Base-by-base conservation (phyloP, 352 stramenopile species). In the Globisporangium okanoganense region DNA sequence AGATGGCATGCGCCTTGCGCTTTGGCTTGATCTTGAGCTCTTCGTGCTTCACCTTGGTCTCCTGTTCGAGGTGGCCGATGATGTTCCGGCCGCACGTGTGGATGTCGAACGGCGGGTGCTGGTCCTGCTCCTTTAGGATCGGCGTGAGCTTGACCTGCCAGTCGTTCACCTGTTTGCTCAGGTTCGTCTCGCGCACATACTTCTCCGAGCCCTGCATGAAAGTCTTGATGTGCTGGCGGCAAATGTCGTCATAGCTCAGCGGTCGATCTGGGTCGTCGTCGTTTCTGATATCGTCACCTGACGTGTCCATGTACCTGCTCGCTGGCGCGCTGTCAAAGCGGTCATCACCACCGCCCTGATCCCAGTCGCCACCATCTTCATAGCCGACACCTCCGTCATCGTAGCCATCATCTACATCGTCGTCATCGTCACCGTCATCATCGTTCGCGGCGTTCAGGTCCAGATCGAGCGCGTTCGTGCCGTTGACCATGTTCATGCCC, bases 151-250 rank as follows among this genome's bases (percentile, higher is more conserved):
- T 91, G n/a, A 78, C 69, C 56, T 93, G 78, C 84, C 84, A 93
- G 45, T 89, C 79, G 61, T 71, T 84, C 40, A 92, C 78, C 65
- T 89, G 72, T 31, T 86, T 86, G 24, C 72, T 84, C 52, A 90
- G 62, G 43, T 83, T 73, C 12, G 79, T 88, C 61, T 93, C 83
- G 44, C 79, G 83, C 9, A 90, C 77, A 50, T 93, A 93, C 56
- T 87, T 77, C 51, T 93, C 79, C 7, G 79, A 82, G n/a, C 83
- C 83, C 38, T 85, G 80, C 81, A 93, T 90, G 59, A 93, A 93
- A 6, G 80, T 75, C 33, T 80, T 70, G n/a, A 90, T 75, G 58
- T 93, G 83, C 58, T 90, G 77, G 29, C 79, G 76, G 40, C 83
- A 90, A 33, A 92, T 79, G 44, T 90, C 79, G 43, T 92, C 80